Evolutionary conservation across 495 filamentous ascomycete species (phyloP), one percentile per base, ranked within the genome.

Genomic region (Aspergillus panamensis): DNA sequence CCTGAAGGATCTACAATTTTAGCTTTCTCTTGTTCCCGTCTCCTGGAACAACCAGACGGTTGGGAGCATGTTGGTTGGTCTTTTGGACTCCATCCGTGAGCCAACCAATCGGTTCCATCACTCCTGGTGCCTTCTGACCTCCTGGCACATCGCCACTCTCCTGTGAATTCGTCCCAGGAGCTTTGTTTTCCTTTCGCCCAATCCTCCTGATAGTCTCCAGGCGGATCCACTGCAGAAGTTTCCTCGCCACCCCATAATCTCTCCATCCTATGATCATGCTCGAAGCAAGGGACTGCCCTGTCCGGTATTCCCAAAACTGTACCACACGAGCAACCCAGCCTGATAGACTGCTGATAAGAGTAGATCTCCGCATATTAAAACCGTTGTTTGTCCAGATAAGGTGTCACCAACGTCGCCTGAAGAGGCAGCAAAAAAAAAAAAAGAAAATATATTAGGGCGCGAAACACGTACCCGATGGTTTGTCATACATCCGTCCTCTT

Each of bases 231-330:
- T 21, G 16, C 37, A 14, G 16, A 16, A 40, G 42, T 17, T 19
- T 16, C 16, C 9, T 45, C 42, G 10, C 17, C 42, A 45, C 17
- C 10, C 17, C 42, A 20, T 25, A 2, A 42, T 48, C 42, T 48
- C 17, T 16, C 17, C 40, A 14, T 48, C 25, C 21, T 49, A 53
- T 62, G 42, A 62, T 45, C 33, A 56, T 47, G 32, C 59, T 17
- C 8, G 29, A 64, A 53, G 62, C 55, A 64, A 64, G 62, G 62
- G 62, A 59, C 59, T 53, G 58, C 55, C 62, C 48, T 61, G 62
- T 55, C 16, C 51, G 9, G 48, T 55, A 55, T 57, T 57, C 13
- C 47, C 8, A 25, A 44, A 31, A 8, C 20, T 1, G 47, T 35
- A 35, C 13, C 3, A 45, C 31, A 12, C 40, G 16, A 50, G 42